A percentile compares a stretch with the other conserved stretches of the same genome.
Conservation (phyloP, 148 eudicot species). For the Chenopodium quinoa region DNA sequence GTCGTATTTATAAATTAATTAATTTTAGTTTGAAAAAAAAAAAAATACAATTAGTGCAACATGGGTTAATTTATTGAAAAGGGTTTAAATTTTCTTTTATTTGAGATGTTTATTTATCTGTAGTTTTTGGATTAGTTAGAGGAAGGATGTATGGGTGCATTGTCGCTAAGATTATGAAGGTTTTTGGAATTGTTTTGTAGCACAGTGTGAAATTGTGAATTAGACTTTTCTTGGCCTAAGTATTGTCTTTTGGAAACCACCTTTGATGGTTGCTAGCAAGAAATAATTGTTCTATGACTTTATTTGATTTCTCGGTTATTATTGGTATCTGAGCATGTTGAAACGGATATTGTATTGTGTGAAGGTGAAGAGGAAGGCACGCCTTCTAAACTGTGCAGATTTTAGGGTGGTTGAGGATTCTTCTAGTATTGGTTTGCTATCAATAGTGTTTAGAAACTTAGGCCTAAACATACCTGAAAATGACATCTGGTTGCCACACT, state of each 20-base stretch:
- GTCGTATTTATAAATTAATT: too few species aligned
- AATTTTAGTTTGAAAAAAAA: too few species aligned
- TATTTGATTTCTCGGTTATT: background rate
- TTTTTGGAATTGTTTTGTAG: background rate
- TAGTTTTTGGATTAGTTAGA: background rate
- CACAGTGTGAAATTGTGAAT: background rate
- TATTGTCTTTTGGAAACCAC: background rate
- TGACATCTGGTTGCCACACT: too few species aligned
- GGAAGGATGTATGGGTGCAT: background rate
- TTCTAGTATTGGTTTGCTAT: too few species aligned
- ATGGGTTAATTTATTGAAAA: background rate
- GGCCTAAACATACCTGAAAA: too few species aligned
- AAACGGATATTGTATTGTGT: background rate
- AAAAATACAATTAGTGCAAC: background rate
- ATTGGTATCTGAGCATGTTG: too few species aligned
- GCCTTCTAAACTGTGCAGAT: background rate
- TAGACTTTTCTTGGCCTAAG: background rate
- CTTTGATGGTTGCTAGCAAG: background rate
- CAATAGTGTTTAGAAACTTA: too few species aligned
- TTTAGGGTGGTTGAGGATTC: background rate
- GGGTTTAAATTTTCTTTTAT: background rate
- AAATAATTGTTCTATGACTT: background rate
- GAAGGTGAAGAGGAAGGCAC: too few species aligned
- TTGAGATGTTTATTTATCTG: too few species aligned
- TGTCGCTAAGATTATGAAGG: background rate